Base-by-base conservation (phyloP, 139 green algal genomes). In the Cymbomonas tetramitiformis region DNA sequence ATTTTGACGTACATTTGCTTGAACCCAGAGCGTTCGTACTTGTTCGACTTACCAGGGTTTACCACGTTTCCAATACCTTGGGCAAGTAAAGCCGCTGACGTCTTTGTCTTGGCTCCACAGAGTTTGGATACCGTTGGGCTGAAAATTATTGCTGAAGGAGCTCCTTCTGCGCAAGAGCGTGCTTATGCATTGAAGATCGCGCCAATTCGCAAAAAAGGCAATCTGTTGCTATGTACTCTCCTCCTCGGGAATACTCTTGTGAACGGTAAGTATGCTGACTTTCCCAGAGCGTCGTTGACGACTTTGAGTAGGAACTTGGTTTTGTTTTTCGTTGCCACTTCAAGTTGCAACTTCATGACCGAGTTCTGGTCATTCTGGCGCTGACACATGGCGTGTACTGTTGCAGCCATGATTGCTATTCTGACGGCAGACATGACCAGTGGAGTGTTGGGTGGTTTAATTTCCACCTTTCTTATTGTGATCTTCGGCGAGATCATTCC, bases 401-500 rank as follows among this genome's bases (percentile, higher is more conserved):
- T n/a, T 64, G 51, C 61, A 70, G 38, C 64, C 4, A 47, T 70
- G 29, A 58, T 80, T 4, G 66, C 72, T 19, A 80, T 84, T 52
- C 39, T 80, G 23, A 38, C 80, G 26, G 62, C 68, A 1, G 48
- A 55, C 43, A 15, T 84, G 30, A 69, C 64, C 1, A 46, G 24
- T 38, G 70, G 69, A 10, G 12, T 65, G 15, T 15, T 69, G 19
- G 74, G 67, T 24, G 36, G 80, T 6, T 26, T 78, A 7, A 18
- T 62, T 10, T 85, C 77, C n/a, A 81, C 79, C 15, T 56, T 62
- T 4, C 24, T 64, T 10, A 70, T 79, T 12, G 50, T 79, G 10
- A 18, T 95, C 0, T 90, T 98, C 64, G 90, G 90, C 1, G 83
- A 94, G 64, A 78, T 88, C 34, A 25, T 83, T 7, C 84, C 84